A percentile compares a stretch with the other conserved stretches of the same genome.
phyloP scores from a whole-genome alignment of 2,329 filamentous ascomycete species.

The Harringtonia lauricola region DNA sequence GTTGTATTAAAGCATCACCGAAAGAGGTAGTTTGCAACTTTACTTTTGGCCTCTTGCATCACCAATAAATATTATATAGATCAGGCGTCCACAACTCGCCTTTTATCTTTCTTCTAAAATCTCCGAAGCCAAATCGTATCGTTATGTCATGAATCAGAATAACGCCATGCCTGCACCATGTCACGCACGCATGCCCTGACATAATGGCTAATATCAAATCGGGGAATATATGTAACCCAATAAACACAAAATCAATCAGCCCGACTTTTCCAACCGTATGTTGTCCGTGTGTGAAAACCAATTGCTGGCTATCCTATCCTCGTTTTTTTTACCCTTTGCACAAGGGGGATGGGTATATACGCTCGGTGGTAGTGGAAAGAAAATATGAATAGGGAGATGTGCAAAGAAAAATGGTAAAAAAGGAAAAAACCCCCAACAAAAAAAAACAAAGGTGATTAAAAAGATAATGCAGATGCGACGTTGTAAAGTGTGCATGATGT shows the following conservation, averaged over 20 bases:
- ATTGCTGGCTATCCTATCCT: not conserved
- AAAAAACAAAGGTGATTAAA: not conserved
- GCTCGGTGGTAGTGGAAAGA: not conserved
- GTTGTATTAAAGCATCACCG: no score
- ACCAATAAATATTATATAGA: not conserved
- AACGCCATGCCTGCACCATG: no score
- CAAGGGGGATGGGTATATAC: no score
- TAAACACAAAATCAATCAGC: not conserved
- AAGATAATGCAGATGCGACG: no score
- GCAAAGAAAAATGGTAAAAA: not conserved
- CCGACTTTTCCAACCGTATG: not conserved
- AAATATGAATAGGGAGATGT: not conserved
- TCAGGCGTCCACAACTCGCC: slow-evolving; percentile 7
- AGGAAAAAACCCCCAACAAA: not conserved
- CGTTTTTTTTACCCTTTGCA: not conserved
- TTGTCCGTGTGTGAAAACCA: no score
- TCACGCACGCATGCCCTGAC: not conserved
- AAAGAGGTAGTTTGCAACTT: no score
- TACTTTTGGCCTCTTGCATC: no score
- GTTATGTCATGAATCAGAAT: not conserved
- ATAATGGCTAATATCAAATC: not conserved
- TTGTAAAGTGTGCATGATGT: no score
- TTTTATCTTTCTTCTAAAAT: not conserved
- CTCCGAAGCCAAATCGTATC: not conserved
- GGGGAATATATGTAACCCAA: not conserved